Conservation (phyloP, 2,329 filamentous ascomycete species). For the Cercospora brassicicola region DNA sequence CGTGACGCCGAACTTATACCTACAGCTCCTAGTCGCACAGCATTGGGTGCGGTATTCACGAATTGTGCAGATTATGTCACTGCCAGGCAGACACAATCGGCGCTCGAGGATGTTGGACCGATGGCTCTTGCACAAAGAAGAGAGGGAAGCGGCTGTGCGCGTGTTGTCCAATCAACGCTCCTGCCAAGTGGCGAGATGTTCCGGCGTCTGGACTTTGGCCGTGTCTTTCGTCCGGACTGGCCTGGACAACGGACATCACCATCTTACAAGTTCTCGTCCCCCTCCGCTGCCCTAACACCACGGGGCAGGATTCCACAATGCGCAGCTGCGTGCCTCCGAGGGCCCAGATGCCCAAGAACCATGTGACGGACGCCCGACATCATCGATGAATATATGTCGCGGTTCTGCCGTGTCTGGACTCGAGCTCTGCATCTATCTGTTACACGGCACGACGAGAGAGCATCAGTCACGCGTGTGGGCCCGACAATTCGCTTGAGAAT, state of each 20-base stretch:
- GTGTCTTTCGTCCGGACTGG: background rate
- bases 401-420: constrained; percentile 4
- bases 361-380: background rate
- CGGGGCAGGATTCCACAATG: background rate
- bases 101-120: background rate
- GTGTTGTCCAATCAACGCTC: background rate
- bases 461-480: background rate
- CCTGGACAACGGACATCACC: background rate
- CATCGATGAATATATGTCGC: background rate
- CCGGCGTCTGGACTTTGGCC: background rate
- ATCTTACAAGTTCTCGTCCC: background rate
- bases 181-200: background rate
- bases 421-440: constrained; percentile 3
- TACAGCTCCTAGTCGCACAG: background rate
- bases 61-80: background rate
- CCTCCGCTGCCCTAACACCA: background rate
- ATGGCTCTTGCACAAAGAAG: background rate
- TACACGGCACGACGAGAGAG: background rate
- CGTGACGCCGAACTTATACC: background rate
- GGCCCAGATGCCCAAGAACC: background rate
- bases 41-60: background rate
- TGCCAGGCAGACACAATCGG: background rate
- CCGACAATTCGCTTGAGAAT: background rate
- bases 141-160: background rate
- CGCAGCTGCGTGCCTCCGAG: background rate